Conservation (phyloP, 225 moss, liverwort and hornwort genomes). For the Asterella californica region DNA sequence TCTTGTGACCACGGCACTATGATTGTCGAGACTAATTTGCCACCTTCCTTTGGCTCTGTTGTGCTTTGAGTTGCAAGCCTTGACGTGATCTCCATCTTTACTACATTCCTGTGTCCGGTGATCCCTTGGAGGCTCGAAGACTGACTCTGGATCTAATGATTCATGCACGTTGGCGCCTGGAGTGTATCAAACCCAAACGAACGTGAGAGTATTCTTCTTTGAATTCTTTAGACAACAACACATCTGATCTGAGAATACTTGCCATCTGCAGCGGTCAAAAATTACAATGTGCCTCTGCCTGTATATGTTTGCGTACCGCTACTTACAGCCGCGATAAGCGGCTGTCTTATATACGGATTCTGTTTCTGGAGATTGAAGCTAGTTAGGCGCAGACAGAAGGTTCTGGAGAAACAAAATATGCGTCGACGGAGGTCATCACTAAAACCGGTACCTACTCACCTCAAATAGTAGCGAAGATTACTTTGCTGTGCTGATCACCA, state of each 20-base stretch:
- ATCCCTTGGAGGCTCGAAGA: not conserved
- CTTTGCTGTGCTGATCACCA: not conserved
- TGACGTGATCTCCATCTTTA: too few relatives aligned
- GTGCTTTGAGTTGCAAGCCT: too few relatives aligned
- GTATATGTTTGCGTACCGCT: constrained; percentile 34
- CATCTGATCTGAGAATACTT: not conserved
- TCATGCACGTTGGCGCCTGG: not conserved
- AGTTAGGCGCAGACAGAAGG: constrained; percentile 14
- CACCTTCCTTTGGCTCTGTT: too few relatives aligned
- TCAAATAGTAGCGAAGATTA: not conserved
- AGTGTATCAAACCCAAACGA: not conserved
- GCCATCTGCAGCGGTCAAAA: constrained; percentile 8
- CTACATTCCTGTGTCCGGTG: too few relatives aligned
- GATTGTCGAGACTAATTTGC: too few relatives aligned
- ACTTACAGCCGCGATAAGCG: constrained; percentile 2
- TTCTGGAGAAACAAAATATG: constrained; percentile 19
- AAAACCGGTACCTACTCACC: constrained; percentile 28
- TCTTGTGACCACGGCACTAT: too few relatives aligned
- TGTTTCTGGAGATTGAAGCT: constrained; percentile 28
- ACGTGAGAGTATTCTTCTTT: not conserved
- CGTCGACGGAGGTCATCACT: constrained; percentile 27
- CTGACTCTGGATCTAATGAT: not conserved
- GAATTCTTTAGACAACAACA: not conserved
- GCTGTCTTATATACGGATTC: constrained; percentile 16
- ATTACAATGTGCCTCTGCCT: constrained; percentile 25